Conservation (phyloP, 768 basidiomycete species). For the Tephrocybe sp. region DNA sequence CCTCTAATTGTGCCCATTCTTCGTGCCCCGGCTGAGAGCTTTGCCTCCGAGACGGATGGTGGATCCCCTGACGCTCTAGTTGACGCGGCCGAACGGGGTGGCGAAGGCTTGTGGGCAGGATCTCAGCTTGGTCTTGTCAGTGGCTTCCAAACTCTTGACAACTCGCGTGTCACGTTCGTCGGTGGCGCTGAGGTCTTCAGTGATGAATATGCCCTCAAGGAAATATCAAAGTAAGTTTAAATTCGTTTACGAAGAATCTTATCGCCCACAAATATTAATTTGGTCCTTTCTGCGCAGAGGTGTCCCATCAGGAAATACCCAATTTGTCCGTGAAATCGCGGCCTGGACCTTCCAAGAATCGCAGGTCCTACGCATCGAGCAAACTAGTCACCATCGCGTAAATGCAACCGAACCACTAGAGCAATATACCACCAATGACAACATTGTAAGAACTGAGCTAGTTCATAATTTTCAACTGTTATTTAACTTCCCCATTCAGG, state of each 20-base stretch:
- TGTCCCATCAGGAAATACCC: conserved; percentile 67
- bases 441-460: conserved; percentile 52
- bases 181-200: conserved; percentile 81
- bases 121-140: conserved; percentile 73
- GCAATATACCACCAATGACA: conserved; percentile 83
- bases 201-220: conserved; percentile 68
- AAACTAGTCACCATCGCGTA: conserved; percentile 66
- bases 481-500: conserved; percentile 40
- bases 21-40: conserved; percentile 71
- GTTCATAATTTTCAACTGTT: background rate
- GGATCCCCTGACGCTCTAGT: conserved; percentile 61
- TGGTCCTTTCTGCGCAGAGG: conserved; percentile 39
- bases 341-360: conserved; percentile 92
- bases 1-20: conserved; percentile 84
- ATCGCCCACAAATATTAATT: background rate
- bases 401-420: conserved; percentile 62
- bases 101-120: conserved; percentile 84
- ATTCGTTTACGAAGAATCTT: background rate
- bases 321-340: conserved; percentile 71
- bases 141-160: conserved; percentile 83
- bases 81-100: conserved; percentile 70
- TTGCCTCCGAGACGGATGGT: conserved; percentile 67
- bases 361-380: conserved; percentile 75
- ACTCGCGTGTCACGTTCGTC: conserved; percentile 75
- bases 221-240: conserved; percentile 52